Percentiles rank a stretch among this genome's conserved stretches.
These are phyloP conservation scores for Musa beccarii DNA, from an alignment of 176 grass and related monocot species.

Conservation along the genomic window DNA sequence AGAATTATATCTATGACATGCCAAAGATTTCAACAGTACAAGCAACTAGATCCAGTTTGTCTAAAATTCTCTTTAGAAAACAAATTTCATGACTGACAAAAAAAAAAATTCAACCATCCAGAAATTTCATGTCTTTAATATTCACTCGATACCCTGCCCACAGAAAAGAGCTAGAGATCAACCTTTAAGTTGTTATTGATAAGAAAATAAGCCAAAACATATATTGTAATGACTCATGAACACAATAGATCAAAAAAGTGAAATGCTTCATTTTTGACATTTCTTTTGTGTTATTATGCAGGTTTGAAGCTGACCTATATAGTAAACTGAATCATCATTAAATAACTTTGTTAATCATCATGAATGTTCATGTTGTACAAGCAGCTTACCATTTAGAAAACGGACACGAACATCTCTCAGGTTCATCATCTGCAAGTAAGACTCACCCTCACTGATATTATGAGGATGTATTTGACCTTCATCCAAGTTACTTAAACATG, in stretches of 20 bases:
- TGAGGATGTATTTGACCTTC: constrained; percentile 74
- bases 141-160: no score
- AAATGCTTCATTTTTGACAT: neutral
- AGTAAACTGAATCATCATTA: neutral
- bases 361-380: neutral
- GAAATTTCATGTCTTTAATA: no score
- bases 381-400: constrained; percentile 72
- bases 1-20: no score
- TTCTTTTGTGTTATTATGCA: no score
- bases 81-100: neutral
- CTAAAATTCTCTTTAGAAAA: neutral
- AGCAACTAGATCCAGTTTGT: no score
- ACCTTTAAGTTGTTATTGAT: no score
- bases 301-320: neutral
- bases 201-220: no score
- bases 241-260: neutral
- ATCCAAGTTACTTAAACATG: constrained; percentile 70
- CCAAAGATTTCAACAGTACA: no score
- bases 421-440: constrained; percentile 43
- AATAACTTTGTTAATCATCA: neutral
- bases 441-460: constrained; percentile 42
- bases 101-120: neutral
- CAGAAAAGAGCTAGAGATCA: no score
- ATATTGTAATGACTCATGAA: neutral
- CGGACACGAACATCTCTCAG: constrained; percentile 71